phyloP scores from a whole-genome alignment of 768 basidiomycete genomes.

The Tylopilus intermedius region DNA sequence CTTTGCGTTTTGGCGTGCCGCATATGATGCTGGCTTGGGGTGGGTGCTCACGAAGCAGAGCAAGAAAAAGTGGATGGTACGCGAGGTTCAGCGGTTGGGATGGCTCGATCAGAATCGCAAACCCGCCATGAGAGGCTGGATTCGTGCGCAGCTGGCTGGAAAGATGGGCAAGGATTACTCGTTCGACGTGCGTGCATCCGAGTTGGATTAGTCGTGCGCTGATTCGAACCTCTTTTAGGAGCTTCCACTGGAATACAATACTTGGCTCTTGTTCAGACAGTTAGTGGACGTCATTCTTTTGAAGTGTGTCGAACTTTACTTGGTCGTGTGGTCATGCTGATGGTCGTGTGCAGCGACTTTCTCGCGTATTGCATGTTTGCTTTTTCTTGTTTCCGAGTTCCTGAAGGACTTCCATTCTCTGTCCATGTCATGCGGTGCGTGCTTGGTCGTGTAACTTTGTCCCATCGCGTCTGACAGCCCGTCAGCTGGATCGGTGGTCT shows the following conservation, averaged over 20 bases:
- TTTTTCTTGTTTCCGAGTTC: conserved; percentile 86
- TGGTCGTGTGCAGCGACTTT: conserved; percentile 65
- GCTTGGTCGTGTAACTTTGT: neutral
- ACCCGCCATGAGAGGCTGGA: conserved; percentile 73
- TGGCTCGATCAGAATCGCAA: conserved; percentile 79
- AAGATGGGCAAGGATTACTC: conserved; percentile 96
- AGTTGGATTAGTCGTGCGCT: conserved; percentile 6
- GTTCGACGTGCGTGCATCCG: conserved; percentile 63
- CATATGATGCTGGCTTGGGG: conserved; percentile 91
- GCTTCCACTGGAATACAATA: conserved; percentile 89
- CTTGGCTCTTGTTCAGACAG: conserved; percentile 94
- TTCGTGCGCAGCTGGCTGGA: conserved; percentile 74
- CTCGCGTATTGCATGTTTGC: conserved; percentile 93
- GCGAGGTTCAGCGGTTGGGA: conserved; percentile 67
- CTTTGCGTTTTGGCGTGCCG: conserved; percentile 88
- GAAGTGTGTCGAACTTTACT: conserved; percentile 55
- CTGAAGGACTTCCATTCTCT: conserved; percentile 63
- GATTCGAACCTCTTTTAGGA: conserved; percentile 41
- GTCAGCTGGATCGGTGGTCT: conserved; percentile 83
- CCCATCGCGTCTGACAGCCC: conserved; percentile 1
- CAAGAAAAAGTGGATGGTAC: conserved; percentile 91
- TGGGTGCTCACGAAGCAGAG: conserved; percentile 94
- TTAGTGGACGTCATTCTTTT: conserved; percentile 93
- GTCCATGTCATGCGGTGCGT: conserved; percentile 75
- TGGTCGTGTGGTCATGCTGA: neutral